Conservation (phyloP, 805 yeast species). For the Myxozyma melibiosi region DNA sequence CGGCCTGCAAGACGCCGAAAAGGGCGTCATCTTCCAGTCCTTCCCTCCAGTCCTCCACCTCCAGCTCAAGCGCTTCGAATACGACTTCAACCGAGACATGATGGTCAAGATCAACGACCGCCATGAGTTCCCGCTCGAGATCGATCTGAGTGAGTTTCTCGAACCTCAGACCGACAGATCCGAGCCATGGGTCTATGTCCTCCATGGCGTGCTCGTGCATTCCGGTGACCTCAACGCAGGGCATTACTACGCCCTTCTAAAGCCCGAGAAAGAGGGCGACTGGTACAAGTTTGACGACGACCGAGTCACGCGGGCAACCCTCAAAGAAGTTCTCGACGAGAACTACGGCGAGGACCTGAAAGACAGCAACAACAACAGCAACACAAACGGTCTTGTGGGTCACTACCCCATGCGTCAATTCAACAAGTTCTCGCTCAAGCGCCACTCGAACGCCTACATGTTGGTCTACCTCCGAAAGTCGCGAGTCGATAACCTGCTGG, state of each 20-base stretch:
- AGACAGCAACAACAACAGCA: not conserved
- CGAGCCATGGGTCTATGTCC: slow-evolving; percentile 73
- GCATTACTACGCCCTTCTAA: slow-evolving; percentile 92
- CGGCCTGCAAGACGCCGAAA: slow-evolving; percentile 94
- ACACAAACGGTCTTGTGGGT: slow-evolving; percentile 10
- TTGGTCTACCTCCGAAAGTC: slow-evolving; percentile 82
- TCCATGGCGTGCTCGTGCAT: slow-evolving; percentile 95
- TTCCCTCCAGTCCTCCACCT: slow-evolving; percentile 93
- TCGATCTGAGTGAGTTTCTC: slow-evolving; percentile 78
- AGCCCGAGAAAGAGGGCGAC: slow-evolving; percentile 65
- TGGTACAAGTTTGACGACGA: slow-evolving; percentile 98
- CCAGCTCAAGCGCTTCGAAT: slow-evolving; percentile 92
- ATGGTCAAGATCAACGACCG: slow-evolving; percentile 90
- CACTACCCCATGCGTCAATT: slow-evolving; percentile 50
- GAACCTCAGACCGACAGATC: slow-evolving; percentile 55
- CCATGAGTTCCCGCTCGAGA: slow-evolving; percentile 81
- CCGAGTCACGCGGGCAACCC: slow-evolving; percentile 83
- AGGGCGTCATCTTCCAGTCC: slow-evolving; percentile 88
- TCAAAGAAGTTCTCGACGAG: slow-evolving; percentile 83
- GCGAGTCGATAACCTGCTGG: slow-evolving; percentile 59
- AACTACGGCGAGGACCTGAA: slow-evolving; percentile 80
- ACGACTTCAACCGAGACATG: slow-evolving; percentile 85
- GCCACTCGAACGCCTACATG: slow-evolving; percentile 97
- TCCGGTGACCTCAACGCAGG: slow-evolving; percentile 96
- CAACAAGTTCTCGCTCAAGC: slow-evolving; percentile 52